phyloP scores from a whole-genome alignment of 768 basidiomycete species.

The Termitomyces sp. region DNA sequence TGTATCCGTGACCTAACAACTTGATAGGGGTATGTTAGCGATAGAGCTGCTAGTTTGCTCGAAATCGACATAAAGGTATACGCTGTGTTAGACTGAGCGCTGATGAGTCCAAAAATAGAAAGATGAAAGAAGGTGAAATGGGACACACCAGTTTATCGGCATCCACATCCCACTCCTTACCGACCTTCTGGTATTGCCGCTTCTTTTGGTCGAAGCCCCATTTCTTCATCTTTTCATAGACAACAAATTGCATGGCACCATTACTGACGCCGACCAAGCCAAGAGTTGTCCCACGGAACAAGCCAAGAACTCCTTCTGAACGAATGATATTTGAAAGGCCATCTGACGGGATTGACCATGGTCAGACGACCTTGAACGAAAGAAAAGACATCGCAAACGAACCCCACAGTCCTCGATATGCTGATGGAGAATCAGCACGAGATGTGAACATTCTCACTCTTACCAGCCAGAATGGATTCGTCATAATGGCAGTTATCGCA shows the following conservation, averaged over 20 bases:
- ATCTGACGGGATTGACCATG: slow-evolving; percentile 23
- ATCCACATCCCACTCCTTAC: slow-evolving; percentile 59
- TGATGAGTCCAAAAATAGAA: neutral
- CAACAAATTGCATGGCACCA: slow-evolving; percentile 93
- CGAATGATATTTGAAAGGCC: slow-evolving; percentile 68
- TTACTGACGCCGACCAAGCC: slow-evolving; percentile 92
- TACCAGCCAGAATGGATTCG: slow-evolving; percentile 97
- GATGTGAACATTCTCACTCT: slow-evolving; percentile 97
- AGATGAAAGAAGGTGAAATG: neutral
- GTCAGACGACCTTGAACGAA: neutral
- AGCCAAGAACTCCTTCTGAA: slow-evolving; percentile 71
- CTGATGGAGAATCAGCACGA: slow-evolving; percentile 50
- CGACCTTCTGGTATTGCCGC: slow-evolving; percentile 52
- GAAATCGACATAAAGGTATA: slow-evolving; percentile 91
- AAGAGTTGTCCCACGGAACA: slow-evolving; percentile 84
- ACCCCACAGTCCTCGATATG: slow-evolving; percentile 83
- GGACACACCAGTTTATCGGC: slow-evolving; percentile 81
- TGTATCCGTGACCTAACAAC: slow-evolving; percentile 93
- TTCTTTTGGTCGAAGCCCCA: slow-evolving; percentile 82
- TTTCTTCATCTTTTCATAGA: slow-evolving; percentile 92
- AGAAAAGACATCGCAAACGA: slow-evolving; percentile 18
- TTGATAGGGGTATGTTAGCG: slow-evolving; percentile 93
- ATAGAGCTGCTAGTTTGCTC: slow-evolving; percentile 82
- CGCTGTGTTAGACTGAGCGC: slow-evolving; percentile 72
- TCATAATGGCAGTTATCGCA: slow-evolving; percentile 88